Conservation (phyloP, 2,329 filamentous ascomycete genomes). For the Penicillium sp. region DNA sequence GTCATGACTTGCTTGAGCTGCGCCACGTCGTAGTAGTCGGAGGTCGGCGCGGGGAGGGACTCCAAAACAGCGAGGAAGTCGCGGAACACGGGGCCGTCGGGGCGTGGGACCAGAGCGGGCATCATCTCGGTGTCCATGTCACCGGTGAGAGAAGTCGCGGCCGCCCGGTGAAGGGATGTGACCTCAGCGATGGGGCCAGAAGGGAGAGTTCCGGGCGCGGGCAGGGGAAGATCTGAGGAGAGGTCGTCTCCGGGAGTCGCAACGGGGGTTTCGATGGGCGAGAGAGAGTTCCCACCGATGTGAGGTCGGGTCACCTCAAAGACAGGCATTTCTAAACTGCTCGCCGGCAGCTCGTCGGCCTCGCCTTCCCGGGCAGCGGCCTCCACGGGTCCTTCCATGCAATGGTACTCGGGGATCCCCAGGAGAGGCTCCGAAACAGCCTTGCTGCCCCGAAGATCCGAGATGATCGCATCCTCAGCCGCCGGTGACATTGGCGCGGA, state of each 20-base stretch:
- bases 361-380: constrained; percentile 1
- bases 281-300: constrained; percentile 3
- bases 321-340: constrained; percentile 9
- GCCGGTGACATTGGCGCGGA: constrained; percentile 16
- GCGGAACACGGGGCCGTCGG: not conserved
- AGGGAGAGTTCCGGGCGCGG: constrained; percentile 3
- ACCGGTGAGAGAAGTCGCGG: constrained; percentile 3
- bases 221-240: constrained; percentile 1
- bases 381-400: constrained; percentile 6
- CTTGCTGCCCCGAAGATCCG: constrained; percentile 6
- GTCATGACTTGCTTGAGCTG: constrained; percentile 11
- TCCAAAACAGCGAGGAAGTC: constrained; percentile 9
- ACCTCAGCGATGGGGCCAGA: constrained; percentile 2
- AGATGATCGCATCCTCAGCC: constrained; percentile 13
- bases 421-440: constrained; percentile 1
- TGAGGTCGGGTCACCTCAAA: constrained; percentile 8
- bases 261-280: constrained; percentile 4
- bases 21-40: constrained; percentile 10
- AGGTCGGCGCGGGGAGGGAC: constrained; percentile 10
- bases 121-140: constrained; percentile 1
- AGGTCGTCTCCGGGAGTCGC: constrained; percentile 4
- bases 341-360: constrained; percentile 1
- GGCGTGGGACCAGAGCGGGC: constrained; percentile 5
- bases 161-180: constrained; percentile 2
- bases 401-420: constrained; percentile 1